Conservation (phyloP, 768 basidiomycete species). For the Sarcodon sp. region DNA sequence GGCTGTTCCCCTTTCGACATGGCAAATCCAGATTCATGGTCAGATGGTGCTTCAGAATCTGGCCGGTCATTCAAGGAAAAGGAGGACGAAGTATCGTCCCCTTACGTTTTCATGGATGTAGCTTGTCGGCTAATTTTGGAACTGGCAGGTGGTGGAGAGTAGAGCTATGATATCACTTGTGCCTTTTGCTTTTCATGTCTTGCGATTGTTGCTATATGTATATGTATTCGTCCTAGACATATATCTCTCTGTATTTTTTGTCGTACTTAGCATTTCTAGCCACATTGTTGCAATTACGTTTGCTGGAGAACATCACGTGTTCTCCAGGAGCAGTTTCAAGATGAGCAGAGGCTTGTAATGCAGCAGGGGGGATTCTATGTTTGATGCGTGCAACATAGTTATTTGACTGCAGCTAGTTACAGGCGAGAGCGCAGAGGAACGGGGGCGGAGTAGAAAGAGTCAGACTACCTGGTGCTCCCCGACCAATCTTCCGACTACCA, state of each 20-base stretch:
- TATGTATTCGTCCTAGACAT: background rate
- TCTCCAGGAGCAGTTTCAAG: too few species aligned
- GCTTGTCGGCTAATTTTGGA: conserved; percentile 90
- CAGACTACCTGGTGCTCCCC: background rate
- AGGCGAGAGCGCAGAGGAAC: too few species aligned
- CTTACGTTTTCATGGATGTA: conserved; percentile 95
- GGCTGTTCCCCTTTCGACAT: conserved; percentile 66
- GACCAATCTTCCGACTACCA: background rate
- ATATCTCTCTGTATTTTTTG: background rate
- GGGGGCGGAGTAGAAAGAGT: background rate
- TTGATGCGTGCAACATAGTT: too few species aligned
- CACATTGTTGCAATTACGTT: too few species aligned
- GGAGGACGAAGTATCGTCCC: conserved; percentile 63
- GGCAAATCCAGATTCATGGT: conserved; percentile 33
- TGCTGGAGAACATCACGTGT: too few species aligned
- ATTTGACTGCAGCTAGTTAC: too few species aligned
- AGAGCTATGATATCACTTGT: conserved; percentile 4
- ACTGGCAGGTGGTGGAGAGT: conserved; percentile 61
- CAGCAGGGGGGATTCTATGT: too few species aligned
- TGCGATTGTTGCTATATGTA: background rate
- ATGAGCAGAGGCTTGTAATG: too few species aligned
- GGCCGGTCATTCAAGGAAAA: conserved; percentile 40
- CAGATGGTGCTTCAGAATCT: conserved; percentile 43
- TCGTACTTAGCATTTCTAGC: background rate
- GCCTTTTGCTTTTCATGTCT: background rate